Evolutionary conservation across 352 stramenopile genomes (phyloP).

Genomic region (Globisporangium alternatum): DNA sequence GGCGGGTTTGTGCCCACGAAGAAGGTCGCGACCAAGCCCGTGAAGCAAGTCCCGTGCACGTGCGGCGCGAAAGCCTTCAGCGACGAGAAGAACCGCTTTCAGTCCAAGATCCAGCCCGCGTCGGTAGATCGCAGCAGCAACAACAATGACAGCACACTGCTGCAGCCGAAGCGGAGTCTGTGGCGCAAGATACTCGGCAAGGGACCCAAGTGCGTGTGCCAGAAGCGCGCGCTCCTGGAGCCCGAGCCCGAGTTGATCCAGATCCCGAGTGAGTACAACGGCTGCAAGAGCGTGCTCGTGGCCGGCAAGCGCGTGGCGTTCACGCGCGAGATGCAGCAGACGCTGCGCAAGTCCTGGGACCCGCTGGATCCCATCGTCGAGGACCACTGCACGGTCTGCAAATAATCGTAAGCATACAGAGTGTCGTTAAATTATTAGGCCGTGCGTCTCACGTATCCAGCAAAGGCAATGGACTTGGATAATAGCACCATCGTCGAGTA

Average conservation of each 20-base stretch:
- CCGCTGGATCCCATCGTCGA: slow-evolving; percentile 51
- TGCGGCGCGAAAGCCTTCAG: slow-evolving; percentile 13
- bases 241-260: slow-evolving; percentile 23
- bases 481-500: no score
- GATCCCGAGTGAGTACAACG: slow-evolving; percentile 47
- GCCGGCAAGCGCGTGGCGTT: slow-evolving; percentile 50
- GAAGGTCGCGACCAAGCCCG: not conserved
- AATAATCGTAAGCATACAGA: not conserved
- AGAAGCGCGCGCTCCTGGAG: slow-evolving; percentile 15
- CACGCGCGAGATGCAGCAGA: slow-evolving; percentile 51
- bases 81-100: slow-evolving; percentile 8
- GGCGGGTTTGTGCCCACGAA: slow-evolving; percentile 8
- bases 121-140: not conserved
- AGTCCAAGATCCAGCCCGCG: slow-evolving; percentile 22
- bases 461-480: no score
- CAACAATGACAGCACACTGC: not conserved
- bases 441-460: no score
- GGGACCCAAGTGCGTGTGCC: slow-evolving; percentile 54
- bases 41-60: slow-evolving; percentile 13
- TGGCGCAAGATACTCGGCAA: slow-evolving; percentile 57
- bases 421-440: not conserved
- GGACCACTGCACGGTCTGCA: slow-evolving; percentile 13
- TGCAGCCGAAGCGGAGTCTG: slow-evolving; percentile 38
- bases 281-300: slow-evolving; percentile 37
- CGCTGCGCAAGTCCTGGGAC: slow-evolving; percentile 34